These are phyloP conservation scores for Mrakia hoshinonis DNA, from an alignment of 768 basidiomycete species.

Conservation along the genomic window DNA sequence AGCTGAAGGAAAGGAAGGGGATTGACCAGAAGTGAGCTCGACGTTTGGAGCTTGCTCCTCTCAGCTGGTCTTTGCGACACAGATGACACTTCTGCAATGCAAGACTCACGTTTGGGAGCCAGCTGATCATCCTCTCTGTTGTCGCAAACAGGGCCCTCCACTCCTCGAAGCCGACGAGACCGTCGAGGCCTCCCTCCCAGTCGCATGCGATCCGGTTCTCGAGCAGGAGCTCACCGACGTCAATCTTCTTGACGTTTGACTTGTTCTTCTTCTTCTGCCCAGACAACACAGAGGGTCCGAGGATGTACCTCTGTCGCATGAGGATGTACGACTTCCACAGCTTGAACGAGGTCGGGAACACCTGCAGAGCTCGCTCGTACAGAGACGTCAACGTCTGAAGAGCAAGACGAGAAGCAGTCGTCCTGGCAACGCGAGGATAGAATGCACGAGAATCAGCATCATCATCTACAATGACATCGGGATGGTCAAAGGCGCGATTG, in stretches of 20 bases:
- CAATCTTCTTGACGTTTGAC: conserved; percentile 47
- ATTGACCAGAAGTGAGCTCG: neutral
- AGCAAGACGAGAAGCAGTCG: conserved; percentile 60
- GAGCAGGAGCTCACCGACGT: conserved; percentile 40
- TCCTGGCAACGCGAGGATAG: conserved; percentile 71
- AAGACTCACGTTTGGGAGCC: conserved; percentile 73
- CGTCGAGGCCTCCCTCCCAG: conserved; percentile 80
- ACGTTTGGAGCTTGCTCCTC: neutral
- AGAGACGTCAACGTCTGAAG: conserved; percentile 79
- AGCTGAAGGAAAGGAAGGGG: conserved; percentile 49
- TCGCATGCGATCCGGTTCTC: conserved; percentile 47
- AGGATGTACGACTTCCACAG: conserved; percentile 89
- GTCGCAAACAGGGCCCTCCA: conserved; percentile 81
- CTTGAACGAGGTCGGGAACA: conserved; percentile 87
- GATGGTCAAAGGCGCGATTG: neutral
- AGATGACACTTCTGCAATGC: neutral
- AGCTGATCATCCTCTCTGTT: conserved; percentile 89
- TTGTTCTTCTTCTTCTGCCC: conserved; percentile 58
- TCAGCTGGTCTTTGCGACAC: no score
- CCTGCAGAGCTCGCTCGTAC: conserved; percentile 81
- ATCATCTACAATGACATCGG: neutral
- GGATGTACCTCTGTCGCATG: conserved; percentile 72
- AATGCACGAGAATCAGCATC: conserved; percentile 38
- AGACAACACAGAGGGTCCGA: conserved; percentile 48
- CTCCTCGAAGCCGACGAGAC: conserved; percentile 88